Base-by-base conservation (phyloP, 441 rosid genomes). In the Arabidopsis hybrid region DNA sequence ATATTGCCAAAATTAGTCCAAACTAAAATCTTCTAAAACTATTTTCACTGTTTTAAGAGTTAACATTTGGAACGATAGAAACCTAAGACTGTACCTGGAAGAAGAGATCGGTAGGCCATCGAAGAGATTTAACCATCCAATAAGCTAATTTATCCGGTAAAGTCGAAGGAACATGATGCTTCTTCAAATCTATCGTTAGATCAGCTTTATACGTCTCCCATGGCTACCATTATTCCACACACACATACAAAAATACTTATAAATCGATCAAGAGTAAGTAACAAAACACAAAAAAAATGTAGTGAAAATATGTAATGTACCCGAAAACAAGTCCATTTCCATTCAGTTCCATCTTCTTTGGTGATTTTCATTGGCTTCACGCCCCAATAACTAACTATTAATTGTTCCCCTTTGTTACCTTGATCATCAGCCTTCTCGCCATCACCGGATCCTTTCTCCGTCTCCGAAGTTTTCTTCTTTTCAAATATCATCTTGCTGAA, bases 281-380 rank as follows among this genome's bases (percentile, higher is more conserved):
- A 26, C 29, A 26, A 26, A 2, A 21, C 9, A 45, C 10, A n/a
- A n/a, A 26, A 26, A 36, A 35, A 14, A 36, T 6, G 50, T 16
- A 29, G 29, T 26, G 1, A 0, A 2, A 3, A 46, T 12, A 53
- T 29, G 6, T 6, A 56, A 50, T 9, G 7, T 84, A 88, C 97
- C 91, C 82, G 76, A 29, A 91, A 91, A 66, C 93, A 91, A 71
- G 18, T 83, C 97, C 97, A 90, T 9, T 84, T 87, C 97, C 92
- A 92, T 34, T 87, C 90, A 2, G 84, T 82, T 1, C 97, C 97
- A 42, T 92, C 97, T 2, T 86, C 90, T 58, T 81, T 90, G 21
- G 76, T 60, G 55, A 86, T 69, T 78, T 87, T 92, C 3, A 77
- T 81, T 10, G 89, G 79, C 65, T 79, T n/a, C 8, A 92, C 79